A percentile compares a stretch with the other conserved stretches of the same genome.
These are phyloP conservation scores for Diaporthe caulivora DNA, from an alignment of 2,329 filamentous ascomycete genomes.

Conservation along the genomic window DNA sequence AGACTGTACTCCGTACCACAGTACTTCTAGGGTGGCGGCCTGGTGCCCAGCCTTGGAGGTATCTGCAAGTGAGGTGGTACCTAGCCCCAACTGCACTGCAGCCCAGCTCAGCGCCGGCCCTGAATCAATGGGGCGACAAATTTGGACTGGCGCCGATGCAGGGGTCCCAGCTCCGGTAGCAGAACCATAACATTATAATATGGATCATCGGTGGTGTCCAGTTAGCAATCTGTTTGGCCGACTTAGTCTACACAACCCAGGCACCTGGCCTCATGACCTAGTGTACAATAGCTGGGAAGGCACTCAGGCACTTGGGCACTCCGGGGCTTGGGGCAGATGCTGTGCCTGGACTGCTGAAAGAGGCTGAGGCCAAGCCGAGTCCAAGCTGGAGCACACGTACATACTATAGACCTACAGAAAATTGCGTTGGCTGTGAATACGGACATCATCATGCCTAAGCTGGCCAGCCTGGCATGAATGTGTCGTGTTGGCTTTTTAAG, in stretches of 20 bases:
- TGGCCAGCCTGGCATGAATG: background rate
- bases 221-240: background rate
- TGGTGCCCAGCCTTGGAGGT: background rate
- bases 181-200: background rate
- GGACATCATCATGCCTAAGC: too few relatives aligned
- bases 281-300: too few relatives aligned
- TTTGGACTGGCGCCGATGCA: background rate
- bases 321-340: background rate
- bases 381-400: too few relatives aligned
- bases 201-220: background rate
- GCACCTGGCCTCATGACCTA: background rate
- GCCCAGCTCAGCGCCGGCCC: background rate
- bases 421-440: too few relatives aligned
- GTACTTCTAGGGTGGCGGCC: background rate
- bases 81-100: background rate
- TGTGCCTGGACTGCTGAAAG: conserved; percentile 3
- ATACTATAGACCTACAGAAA: too few relatives aligned
- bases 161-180: background rate
- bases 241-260: background rate
- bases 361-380: conserved; percentile 1
- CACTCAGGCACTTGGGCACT: too few relatives aligned
- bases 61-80: background rate
- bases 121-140: background rate
- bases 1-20: conserved; percentile 1
- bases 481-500: too few relatives aligned